Evolutionary conservation across 163 green algal genomes (phyloP).

Genomic region (Chlorella variabilis): DNA sequence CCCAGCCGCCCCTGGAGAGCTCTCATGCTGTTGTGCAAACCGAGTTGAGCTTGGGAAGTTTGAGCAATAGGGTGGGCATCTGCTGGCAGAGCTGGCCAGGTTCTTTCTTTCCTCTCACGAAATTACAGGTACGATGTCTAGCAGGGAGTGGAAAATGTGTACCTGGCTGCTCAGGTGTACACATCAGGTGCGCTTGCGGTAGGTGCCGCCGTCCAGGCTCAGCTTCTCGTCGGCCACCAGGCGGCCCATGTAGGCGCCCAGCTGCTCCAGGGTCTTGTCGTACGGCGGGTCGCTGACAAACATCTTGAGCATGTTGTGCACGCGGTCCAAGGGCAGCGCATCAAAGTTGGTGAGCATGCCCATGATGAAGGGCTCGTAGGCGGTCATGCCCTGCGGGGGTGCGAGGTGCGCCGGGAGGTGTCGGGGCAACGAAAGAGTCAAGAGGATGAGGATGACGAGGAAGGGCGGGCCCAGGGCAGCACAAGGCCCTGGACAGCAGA

Average conservation of each 20-base stretch:
- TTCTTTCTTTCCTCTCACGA: too few species aligned
- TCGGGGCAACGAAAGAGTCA: too few species aligned
- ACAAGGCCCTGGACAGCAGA: too few species aligned
- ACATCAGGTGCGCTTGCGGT: conserved; percentile 38
- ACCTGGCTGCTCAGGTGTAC: too few species aligned
- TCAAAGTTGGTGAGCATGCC: conserved; percentile 96
- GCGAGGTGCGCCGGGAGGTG: too few species aligned
- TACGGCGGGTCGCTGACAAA: conserved; percentile 78
- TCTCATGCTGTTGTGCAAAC: background rate
- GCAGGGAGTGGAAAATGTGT: too few species aligned
- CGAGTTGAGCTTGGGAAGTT: too few species aligned
- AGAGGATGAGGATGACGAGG: background rate
- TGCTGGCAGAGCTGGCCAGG: too few species aligned
- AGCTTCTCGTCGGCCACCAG: conserved; percentile 77
- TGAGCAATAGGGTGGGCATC: too few species aligned
- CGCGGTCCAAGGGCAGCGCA: conserved; percentile 76
- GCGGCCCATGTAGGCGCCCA: conserved; percentile 75
- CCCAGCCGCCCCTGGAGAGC: background rate
- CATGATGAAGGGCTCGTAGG: conserved; percentile 91
- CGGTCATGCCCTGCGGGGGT: conserved; percentile 70
- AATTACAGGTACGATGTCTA: too few species aligned
- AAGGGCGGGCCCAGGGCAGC: too few species aligned
- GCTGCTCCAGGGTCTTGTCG: conserved; percentile 81
- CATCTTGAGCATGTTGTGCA: conserved; percentile 95
- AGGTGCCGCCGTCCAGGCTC: conserved; percentile 54